These are phyloP conservation scores for Hyaloscypha finlandica DNA, from an alignment of 495 filamentous ascomycete genomes.

Conservation along the genomic window DNA sequence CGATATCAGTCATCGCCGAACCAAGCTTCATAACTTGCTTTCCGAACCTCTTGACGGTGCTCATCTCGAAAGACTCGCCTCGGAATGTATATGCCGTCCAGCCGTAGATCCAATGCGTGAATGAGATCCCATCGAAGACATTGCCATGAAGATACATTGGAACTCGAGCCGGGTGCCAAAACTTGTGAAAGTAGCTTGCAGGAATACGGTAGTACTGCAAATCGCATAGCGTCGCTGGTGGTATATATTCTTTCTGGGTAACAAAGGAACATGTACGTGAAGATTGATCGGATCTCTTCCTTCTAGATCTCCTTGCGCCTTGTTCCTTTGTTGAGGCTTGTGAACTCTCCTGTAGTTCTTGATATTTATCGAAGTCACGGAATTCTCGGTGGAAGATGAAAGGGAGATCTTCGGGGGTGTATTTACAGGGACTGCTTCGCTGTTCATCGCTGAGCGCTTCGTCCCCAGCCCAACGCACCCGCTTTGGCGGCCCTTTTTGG, in stretches of 20 bases:
- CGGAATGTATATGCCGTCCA: constrained; percentile 3
- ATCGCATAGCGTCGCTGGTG: background rate
- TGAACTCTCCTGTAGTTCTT: constrained; percentile 4
- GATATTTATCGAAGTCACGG: constrained; percentile 1
- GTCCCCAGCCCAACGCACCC: background rate
- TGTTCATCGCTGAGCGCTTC: background rate
- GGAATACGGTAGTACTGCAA: constrained; percentile 6
- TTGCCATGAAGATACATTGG: constrained; percentile 6
- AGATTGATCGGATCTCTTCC: background rate
- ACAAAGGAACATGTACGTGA: background rate
- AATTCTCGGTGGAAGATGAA: constrained; percentile 4
- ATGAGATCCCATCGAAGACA: constrained; percentile 1
- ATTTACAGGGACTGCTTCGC: constrained; percentile 1
- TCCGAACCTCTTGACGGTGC: background rate
- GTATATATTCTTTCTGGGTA: constrained; percentile 1
- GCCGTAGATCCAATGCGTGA: background rate
- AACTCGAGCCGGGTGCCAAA: constrained; percentile 3
- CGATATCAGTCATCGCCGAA: background rate
- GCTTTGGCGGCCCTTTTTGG: background rate
- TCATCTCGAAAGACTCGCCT: background rate
- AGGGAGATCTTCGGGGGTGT: background rate
- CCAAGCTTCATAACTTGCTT: constrained; percentile 1
- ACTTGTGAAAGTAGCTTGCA: constrained; percentile 7
- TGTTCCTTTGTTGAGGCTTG: background rate
- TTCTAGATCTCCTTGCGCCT: background rate